Evolutionary conservation across 495 filamentous ascomycete genomes (phyloP), one percentile per base, ranked within the genome.

Genomic region (Hypomontagnella submonticulosa): DNA sequence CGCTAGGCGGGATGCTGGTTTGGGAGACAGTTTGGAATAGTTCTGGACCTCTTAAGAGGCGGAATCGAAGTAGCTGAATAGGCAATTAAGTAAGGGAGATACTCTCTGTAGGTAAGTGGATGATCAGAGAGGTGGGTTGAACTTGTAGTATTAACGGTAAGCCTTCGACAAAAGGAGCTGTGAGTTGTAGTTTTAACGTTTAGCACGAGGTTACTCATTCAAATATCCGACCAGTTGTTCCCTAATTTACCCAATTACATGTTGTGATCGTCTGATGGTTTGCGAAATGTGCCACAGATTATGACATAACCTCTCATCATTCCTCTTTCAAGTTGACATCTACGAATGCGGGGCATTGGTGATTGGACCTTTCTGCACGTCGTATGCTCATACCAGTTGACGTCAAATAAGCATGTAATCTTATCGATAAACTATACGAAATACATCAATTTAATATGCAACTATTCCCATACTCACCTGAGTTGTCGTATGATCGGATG

Each of bases 311-410:
- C 5, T 48, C 52, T 52, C 46, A 51, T 66, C 56, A 59, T 60
- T 50, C 36, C 44, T 20, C 23, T 20, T 62, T 62, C 58, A 43
- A 13, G 13, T 61, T 67, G 41, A 62, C 48, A 58, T 62, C 49
- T 33, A 49, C 50, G 43, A 59, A 63, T 68, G 65, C 58, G 65
- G 65, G 65, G 65, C 54, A 61, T 13, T 27, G 34, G 19, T 46
- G 36, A 3, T 32, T 27, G 6, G 23, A 16, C 32, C 27, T 10
- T n/a, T n/a, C 32, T 15, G 13, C 9, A n/a, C 12, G 3, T 18
- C 18, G 3, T 15, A 34, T 15, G 7, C 38, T 16, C 9, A 34
- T n/a, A 9, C n/a, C n/a, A n/a, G n/a, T n/a, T n/a, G n/a, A n/a
- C 19, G 47, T 11, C 36, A 12, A 38, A 38, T 13, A 38, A 38